Evolutionary conservation across 768 basidiomycete genomes (phyloP).

Genomic region (Lentinula boryana): DNA sequence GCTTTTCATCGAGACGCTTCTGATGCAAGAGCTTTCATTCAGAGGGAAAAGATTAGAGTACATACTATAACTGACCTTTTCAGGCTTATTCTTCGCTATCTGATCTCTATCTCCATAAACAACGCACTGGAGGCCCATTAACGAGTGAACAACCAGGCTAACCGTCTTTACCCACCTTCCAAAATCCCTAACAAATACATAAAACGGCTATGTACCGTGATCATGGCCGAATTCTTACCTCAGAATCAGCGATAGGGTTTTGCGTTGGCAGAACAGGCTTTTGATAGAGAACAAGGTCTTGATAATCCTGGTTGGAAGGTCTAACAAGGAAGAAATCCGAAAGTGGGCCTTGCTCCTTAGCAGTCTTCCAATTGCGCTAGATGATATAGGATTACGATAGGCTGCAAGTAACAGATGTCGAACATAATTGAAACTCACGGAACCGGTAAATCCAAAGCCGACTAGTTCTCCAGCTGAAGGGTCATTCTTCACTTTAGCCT

Average conservation of each 20-base stretch:
- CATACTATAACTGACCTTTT: background rate
- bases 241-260: background rate
- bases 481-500: too few relatives aligned
- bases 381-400: too few relatives aligned
- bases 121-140: background rate
- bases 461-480: background rate
- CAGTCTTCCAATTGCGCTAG: background rate
- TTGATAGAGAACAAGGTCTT: background rate
- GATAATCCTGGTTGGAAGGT: background rate
- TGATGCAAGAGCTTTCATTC: background rate
- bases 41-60: background rate
- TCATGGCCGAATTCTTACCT: background rate
- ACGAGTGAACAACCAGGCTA: background rate
- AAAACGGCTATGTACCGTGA: background rate
- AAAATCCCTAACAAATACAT: too few relatives aligned
- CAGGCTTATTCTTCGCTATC: background rate
- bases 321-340: background rate
- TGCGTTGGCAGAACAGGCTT: background rate
- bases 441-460: background rate
- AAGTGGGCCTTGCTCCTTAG: background rate
- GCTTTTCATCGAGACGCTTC: background rate
- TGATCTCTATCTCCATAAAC: background rate
- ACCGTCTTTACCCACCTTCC: background rate
- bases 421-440: background rate
- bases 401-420: too few relatives aligned